Evolutionary conservation across 176 grass and related monocot genomes (phyloP), one percentile per base, ranked within the genome.

Genomic region (Cymbopogon citratus): DNA sequence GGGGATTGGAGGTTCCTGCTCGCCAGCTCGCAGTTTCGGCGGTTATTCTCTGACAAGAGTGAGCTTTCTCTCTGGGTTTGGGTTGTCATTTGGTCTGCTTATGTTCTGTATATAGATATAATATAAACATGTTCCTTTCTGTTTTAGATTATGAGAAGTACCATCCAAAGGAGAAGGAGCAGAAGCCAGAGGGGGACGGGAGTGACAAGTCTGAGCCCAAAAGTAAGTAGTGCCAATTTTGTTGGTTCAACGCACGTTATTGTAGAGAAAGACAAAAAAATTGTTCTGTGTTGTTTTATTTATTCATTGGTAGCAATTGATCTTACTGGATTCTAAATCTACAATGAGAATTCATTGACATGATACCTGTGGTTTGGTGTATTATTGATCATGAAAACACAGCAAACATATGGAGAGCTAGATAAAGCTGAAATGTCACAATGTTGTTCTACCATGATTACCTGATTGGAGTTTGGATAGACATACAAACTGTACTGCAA

Each of bases 101-200:
- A 28, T 7, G 19, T 39, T 34, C 27, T 41, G 66, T 59, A 10
- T 60, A 12, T 68, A 33, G 1, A 33, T 40, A 40, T 9, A 18
- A 48, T 48, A 48, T 12, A 63, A 35, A 54, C 38, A 15, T 41
- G 21, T 4, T 57, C 48, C 69, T 52, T 76, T 15, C 61, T 61
- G 71, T 35, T 76, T 70, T 72, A 98, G 92, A 98, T 91, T 86
- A 89, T 51, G 84, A 93, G 54, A 93, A 97, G n/a, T 83, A 91
- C 76, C 86, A 61, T 21, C 94, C 89, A 38, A 97, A 93, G 84
- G 87, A 86, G 84, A 80, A 94, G 87, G 71, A 92, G 83, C 81
- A 92, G 33, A 84, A 85, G 74, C 85, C 87, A 1, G 83, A 92
- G 78, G 90, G 81, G 66, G 76, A 91, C 56, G 95, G 60, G 66